These are phyloP conservation scores for Acer negundo DNA, from an alignment of 345 rosid species.

Conservation along the genomic window DNA sequence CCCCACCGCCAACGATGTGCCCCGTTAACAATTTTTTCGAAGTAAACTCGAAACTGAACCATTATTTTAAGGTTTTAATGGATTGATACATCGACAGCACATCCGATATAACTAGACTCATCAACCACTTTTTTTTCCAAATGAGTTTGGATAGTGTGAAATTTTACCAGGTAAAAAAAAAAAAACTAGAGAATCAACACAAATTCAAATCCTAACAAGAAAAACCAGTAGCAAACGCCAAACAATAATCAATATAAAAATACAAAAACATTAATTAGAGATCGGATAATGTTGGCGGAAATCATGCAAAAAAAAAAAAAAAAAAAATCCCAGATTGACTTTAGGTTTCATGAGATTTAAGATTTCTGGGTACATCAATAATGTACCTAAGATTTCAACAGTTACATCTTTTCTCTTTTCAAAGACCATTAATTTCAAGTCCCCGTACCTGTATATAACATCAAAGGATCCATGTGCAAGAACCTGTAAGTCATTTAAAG, in stretches of 20 bases:
- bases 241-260: neutral
- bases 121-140: too few species aligned
- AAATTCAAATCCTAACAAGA: neutral
- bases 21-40: too few species aligned
- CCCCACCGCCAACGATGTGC: too few species aligned
- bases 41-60: too few species aligned
- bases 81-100: too few species aligned
- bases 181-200: too few species aligned
- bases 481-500: neutral
- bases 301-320: neutral
- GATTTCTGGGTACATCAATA: neutral
- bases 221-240: too few species aligned
- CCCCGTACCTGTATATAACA: neutral
- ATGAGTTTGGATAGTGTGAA: too few species aligned
- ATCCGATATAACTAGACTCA: too few species aligned
- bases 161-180: too few species aligned
- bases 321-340: neutral
- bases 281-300: neutral
- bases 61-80: too few species aligned
- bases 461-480: slow-evolving; percentile 1
- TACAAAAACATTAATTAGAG: neutral
- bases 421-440: neutral
- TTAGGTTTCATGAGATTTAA: neutral
- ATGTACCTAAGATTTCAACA: neutral
- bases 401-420: neutral